Conservation (phyloP, 2,329 filamentous ascomycete species). For the Microascus cirrosus region DNA sequence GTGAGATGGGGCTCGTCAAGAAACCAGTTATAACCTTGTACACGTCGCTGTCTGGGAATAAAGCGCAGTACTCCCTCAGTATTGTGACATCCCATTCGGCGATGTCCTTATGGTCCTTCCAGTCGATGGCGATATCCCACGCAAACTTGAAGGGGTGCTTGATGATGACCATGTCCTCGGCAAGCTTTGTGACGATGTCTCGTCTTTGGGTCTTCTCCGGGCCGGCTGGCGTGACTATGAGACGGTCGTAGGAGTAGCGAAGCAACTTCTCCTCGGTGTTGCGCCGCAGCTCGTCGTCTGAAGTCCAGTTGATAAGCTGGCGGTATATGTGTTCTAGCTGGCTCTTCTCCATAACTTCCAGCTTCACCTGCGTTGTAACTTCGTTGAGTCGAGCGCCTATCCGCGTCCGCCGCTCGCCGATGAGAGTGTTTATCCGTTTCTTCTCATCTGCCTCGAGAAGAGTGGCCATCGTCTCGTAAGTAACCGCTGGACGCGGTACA, state of each 20-base stretch:
- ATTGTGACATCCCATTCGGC: slow-evolving; percentile 67
- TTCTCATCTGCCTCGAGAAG: slow-evolving; percentile 80
- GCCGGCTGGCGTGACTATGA: slow-evolving; percentile 56
- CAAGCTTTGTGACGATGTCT: slow-evolving; percentile 61
- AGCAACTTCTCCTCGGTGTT: slow-evolving; percentile 86
- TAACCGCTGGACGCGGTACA: slow-evolving; percentile 66
- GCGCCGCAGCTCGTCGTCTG: slow-evolving; percentile 73
- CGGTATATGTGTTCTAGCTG: slow-evolving; percentile 71
- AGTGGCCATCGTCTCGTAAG: slow-evolving; percentile 72
- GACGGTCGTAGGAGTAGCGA: slow-evolving; percentile 65
- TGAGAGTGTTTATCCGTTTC: slow-evolving; percentile 78
- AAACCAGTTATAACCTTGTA: slow-evolving; percentile 74
- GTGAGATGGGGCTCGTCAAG: slow-evolving; percentile 72
- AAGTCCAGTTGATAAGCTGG: slow-evolving; percentile 80
- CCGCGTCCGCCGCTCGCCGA: slow-evolving; percentile 78
- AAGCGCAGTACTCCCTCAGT: slow-evolving; percentile 67
- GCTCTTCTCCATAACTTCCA: slow-evolving; percentile 68
- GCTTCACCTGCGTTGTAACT: slow-evolving; percentile 78
- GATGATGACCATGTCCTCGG: slow-evolving; percentile 91
- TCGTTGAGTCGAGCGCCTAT: slow-evolving; percentile 75
- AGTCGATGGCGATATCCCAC: slow-evolving; percentile 86
- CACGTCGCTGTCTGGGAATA: slow-evolving; percentile 78
- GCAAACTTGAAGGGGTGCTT: slow-evolving; percentile 82
- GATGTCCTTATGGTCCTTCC: slow-evolving; percentile 68
- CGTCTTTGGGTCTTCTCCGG: slow-evolving; percentile 59